Evolutionary conservation across 2,329 filamentous ascomycete species (phyloP).

Genomic region (Boeremia lycopersici): DNA sequence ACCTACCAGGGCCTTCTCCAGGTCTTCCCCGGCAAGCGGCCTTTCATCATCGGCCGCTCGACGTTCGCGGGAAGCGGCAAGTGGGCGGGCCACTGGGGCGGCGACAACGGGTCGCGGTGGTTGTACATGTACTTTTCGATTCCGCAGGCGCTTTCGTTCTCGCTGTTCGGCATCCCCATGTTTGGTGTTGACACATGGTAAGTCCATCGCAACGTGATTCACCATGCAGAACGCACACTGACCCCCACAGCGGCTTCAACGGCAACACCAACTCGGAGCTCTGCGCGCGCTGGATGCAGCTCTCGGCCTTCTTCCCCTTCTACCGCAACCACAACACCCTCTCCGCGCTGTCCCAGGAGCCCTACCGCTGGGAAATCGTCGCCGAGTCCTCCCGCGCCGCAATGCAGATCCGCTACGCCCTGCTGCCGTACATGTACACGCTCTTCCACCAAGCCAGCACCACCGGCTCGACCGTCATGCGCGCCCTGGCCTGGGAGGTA

Average conservation of each 20-base stretch:
- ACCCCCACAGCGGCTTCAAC: constrained; percentile 61
- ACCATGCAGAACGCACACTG: background rate
- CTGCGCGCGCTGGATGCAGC: constrained; percentile 75
- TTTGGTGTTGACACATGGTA: constrained; percentile 65
- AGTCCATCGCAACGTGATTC: background rate
- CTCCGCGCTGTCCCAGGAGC: constrained; percentile 68
- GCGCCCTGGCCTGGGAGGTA: constrained; percentile 71
- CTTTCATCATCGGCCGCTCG: constrained; percentile 82
- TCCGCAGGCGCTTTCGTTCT: constrained; percentile 76
- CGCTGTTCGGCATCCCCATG: constrained; percentile 77
- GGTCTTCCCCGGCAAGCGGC: constrained; percentile 71
- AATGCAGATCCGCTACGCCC: constrained; percentile 72
- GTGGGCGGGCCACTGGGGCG: constrained; percentile 82
- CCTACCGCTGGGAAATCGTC: constrained; percentile 72
- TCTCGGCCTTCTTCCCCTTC: constrained; percentile 77
- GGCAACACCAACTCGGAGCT: constrained; percentile 72
- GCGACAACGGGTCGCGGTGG: constrained; percentile 72
- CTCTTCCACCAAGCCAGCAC: constrained; percentile 70
- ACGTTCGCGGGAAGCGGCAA: constrained; percentile 80
- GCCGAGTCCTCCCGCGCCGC: constrained; percentile 67
- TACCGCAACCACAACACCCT: constrained; percentile 77
- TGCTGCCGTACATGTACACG: constrained; percentile 79
- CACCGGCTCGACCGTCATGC: constrained; percentile 72
- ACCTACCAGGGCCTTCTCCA: constrained; percentile 73
- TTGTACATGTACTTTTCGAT: constrained; percentile 78